Conservation (phyloP, 148 eudicot species). For the Polygonum aviculare region DNA sequence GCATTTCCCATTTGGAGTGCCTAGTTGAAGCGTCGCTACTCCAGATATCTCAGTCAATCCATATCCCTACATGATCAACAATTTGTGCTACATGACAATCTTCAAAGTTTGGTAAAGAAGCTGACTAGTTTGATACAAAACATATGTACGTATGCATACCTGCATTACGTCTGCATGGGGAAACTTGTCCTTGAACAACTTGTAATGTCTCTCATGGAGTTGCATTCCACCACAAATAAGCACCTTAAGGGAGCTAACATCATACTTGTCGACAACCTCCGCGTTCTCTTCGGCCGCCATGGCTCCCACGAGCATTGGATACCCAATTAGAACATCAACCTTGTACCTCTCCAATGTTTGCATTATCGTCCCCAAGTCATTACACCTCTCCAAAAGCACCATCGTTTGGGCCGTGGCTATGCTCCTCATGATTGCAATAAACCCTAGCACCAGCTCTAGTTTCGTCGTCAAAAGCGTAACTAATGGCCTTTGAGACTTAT, state of each 20-base stretch:
- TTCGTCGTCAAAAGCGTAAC: not conserved
- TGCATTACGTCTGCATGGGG: not conserved
- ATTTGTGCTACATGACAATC: too few relatives aligned
- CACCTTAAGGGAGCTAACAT: not conserved
- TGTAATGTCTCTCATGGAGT: not conserved
- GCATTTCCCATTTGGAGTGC: constrained; percentile 4
- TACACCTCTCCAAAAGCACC: not conserved
- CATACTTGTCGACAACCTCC: not conserved
- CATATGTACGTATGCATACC: not conserved
- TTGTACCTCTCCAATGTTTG: not conserved
- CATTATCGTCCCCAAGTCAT: not conserved
- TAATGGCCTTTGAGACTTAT: not conserved
- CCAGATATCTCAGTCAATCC: constrained; percentile 29
- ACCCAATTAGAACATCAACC: not conserved
- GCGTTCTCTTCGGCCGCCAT: not conserved
- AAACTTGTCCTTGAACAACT: not conserved
- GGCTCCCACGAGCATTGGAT: not conserved
- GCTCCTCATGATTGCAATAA: not conserved
- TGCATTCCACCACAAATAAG: not conserved
- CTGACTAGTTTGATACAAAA: too few relatives aligned
- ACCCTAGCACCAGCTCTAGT: not conserved
- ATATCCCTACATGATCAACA: constrained; percentile 17
- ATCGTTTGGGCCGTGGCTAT: not conserved
- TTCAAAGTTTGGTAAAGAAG: too few relatives aligned
- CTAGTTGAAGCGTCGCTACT: constrained; percentile 10